phyloP scores from a whole-genome alignment of 371 early-diverging fungal species.

The Mortierella sp. region DNA sequence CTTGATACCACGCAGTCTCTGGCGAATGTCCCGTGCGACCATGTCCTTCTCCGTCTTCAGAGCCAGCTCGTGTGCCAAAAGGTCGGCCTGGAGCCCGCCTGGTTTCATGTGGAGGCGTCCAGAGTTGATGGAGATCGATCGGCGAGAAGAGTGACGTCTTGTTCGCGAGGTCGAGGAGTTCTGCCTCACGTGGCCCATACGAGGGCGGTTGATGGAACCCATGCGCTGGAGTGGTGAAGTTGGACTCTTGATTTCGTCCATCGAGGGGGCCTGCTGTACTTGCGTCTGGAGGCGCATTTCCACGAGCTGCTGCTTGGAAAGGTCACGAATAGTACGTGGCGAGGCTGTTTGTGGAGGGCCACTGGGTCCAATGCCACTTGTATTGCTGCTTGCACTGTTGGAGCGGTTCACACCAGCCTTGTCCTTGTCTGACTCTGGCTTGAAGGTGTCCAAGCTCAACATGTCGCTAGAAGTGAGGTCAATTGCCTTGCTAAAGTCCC shows the following conservation, averaged over 20 bases:
- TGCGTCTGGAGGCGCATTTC: conserved; percentile 6
- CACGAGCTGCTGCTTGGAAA: conserved; percentile 22
- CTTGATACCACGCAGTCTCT: conserved; percentile 11
- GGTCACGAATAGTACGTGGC: conserved; percentile 31
- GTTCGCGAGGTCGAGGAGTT: conserved; percentile 16
- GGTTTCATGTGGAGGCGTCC: conserved; percentile 16
- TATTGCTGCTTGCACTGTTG: conserved; percentile 45
- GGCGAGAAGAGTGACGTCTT: conserved; percentile 22
- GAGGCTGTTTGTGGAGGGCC: conserved; percentile 12
- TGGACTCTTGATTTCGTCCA: neutral
- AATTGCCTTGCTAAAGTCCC: conserved; percentile 34
- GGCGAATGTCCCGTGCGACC: conserved; percentile 17
- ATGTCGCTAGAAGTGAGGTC: neutral
- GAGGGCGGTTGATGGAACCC: conserved; percentile 7
- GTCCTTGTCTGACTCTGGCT: neutral
- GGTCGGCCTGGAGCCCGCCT: conserved; percentile 18
- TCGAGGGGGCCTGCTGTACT: conserved; percentile 16
- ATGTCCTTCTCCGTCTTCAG: conserved; percentile 23
- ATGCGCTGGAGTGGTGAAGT: conserved; percentile 4
- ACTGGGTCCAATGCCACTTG: conserved; percentile 23
- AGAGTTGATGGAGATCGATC: conserved; percentile 32
- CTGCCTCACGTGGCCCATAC: conserved; percentile 1
- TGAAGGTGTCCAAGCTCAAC: conserved; percentile 24
- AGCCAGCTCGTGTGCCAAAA: conserved; percentile 16
- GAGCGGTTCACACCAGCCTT: conserved; percentile 37